These are phyloP conservation scores for Lasiosphaeriaceae sp. DNA, from an alignment of 495 filamentous ascomycete species.

Conservation along the genomic window DNA sequence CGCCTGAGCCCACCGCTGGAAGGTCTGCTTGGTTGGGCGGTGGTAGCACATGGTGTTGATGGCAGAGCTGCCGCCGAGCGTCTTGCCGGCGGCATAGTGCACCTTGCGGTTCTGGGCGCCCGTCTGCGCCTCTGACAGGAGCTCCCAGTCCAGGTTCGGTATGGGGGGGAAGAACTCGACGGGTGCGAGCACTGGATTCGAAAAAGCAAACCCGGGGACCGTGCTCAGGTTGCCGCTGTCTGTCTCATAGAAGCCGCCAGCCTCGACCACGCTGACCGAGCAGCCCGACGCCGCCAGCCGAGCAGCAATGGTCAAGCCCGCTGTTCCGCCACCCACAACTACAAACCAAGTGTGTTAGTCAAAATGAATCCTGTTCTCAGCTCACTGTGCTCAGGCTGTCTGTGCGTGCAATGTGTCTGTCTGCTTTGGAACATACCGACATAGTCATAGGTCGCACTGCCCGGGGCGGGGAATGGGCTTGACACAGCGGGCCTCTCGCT, in stretches of 20 bases:
- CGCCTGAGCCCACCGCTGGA: constrained; percentile 43
- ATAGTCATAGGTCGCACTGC: constrained; percentile 8
- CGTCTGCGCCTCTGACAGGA: constrained; percentile 27
- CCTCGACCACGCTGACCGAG: constrained; percentile 49
- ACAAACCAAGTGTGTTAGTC: neutral
- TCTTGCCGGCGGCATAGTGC: constrained; percentile 41
- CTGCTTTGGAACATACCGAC: constrained; percentile 11
- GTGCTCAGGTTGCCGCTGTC: constrained; percentile 39
- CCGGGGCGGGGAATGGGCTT: neutral
- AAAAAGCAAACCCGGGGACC: constrained; percentile 37
- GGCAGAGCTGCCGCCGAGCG: constrained; percentile 44
- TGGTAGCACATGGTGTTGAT: constrained; percentile 52
- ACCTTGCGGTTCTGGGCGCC: constrained; percentile 19
- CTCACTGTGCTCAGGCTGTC: neutral
- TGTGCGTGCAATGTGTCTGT: neutral
- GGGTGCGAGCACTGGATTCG: constrained; percentile 7
- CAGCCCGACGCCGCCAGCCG: constrained; percentile 39
- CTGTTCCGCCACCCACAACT: constrained; percentile 55
- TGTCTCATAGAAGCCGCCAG: constrained; percentile 53
- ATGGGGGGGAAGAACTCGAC: constrained; percentile 16
- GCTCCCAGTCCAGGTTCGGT: constrained; percentile 48
- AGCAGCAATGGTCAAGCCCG: constrained; percentile 46
- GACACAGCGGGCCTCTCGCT: too few relatives aligned
- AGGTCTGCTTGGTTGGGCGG: constrained; percentile 31
- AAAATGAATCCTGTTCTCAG: neutral